Conservation (phyloP, 2,329 filamentous ascomycete species). For the Alternaria ventricosa region DNA sequence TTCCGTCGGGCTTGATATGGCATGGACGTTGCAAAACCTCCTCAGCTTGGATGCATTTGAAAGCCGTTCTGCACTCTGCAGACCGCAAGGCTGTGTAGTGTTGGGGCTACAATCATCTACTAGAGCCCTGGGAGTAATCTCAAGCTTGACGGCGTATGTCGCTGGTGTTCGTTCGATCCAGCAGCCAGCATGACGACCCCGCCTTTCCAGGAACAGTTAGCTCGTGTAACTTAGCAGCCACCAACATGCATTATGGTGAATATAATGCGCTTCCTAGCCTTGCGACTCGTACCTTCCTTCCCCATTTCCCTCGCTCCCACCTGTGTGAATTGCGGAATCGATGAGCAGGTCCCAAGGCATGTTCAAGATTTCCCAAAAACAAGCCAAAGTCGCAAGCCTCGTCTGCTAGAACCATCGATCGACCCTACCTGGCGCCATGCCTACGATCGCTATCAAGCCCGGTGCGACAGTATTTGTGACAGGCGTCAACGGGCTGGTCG, state of each 20-base stretch:
- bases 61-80: neutral
- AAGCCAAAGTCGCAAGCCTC: slow-evolving; percentile 16
- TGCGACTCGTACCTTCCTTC: neutral
- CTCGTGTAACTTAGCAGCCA: neutral
- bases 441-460: slow-evolving; percentile 24
- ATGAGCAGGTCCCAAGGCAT: neutral
- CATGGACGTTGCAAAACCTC: neutral
- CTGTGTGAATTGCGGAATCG: neutral
- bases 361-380: neutral
- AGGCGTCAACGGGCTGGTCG: slow-evolving; percentile 46
- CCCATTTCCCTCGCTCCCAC: neutral
- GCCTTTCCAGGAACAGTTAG: slow-evolving; percentile 13
- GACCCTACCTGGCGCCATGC: slow-evolving; percentile 14
- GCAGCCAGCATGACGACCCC: slow-evolving; percentile 2
- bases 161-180: neutral
- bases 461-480: slow-evolving; percentile 44
- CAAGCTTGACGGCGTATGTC: neutral
- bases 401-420: neutral
- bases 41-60: neutral
- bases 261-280: neutral
- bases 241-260: neutral
- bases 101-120: too few relatives aligned
- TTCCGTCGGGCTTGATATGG: neutral
- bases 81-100: neutral
- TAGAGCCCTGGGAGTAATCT: neutral